Base-by-base conservation (phyloP, 225 moss, liverwort and hornwort genomes). In the Marchantia paleacea region DNA sequence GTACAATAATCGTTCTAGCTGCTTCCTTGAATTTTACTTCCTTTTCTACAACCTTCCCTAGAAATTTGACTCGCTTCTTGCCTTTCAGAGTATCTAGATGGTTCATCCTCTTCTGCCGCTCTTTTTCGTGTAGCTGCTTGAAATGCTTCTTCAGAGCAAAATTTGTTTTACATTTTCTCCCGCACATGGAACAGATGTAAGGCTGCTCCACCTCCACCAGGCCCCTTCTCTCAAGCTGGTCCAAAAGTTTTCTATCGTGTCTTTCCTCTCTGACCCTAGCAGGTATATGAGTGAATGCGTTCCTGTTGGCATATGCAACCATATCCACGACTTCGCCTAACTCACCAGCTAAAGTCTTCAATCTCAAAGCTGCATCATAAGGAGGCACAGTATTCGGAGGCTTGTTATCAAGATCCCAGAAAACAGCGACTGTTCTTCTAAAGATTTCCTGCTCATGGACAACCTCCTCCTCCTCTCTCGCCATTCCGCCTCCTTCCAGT, bases 361-460 rank as follows among this genome's bases (percentile, higher is more conserved):
- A 80, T 12, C 92, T 78, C 26, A 90, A 75, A 47, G 96, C 94
- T 25, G 96, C 96, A 76, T 92, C 90, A 30, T 91, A 96, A 20
- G 96, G 89, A 12, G 82, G 85, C 7, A 96, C 91, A 3, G 81
- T 84, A 65, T 90, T 92, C 30, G 96, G 94, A 19, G 94, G 94
- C 83, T 96, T 96, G 82, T 96, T 96, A 85, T 96, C 96, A 47
- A 96, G 69, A 81, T 96, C 96, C 94, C 96, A 94, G 55, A 96
- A 96, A 20, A 96, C 91, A 2, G 88, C 96, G 78, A 96, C 96
- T 30, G 87, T 92, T 80, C 73, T 78, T 66, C 55, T 81, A 12
- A 47, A 72, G 5, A 69, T 58, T 15, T 52, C 66, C 10, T 78
- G 7, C 65, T 78, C 78, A 39, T 80, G 68, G 2, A 29, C 28